These are phyloP conservation scores for Cyclotella sp. DNA, from an alignment of 108 stramenopile species.

Conservation along the genomic window DNA sequence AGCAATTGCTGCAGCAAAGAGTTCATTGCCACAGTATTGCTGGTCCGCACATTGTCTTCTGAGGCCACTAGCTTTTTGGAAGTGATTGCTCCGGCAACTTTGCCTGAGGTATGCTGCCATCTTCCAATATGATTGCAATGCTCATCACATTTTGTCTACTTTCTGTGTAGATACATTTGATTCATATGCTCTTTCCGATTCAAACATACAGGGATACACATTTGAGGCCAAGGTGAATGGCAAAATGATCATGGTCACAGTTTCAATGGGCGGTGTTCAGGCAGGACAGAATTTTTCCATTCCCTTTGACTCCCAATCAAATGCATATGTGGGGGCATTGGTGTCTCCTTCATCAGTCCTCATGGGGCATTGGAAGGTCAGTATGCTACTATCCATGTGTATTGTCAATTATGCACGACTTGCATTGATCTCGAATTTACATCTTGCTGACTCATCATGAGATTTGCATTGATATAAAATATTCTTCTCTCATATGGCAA, in stretches of 20 bases:
- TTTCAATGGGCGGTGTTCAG: constrained; percentile 47
- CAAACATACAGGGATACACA: constrained; percentile 25
- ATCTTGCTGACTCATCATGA: too few species aligned
- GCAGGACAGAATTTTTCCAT: constrained; percentile 47
- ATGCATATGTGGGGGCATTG: background rate
- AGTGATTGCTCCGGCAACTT: constrained; percentile 33
- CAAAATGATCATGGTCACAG: constrained; percentile 22
- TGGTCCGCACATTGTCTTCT: background rate
- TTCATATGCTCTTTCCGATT: too few species aligned
- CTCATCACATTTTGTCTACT: too few species aligned
- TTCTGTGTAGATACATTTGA: background rate
- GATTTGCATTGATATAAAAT: too few species aligned
- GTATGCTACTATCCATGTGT: background rate
- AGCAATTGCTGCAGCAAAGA: background rate
- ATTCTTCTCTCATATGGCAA: background rate
- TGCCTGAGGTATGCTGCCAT: constrained; percentile 32
- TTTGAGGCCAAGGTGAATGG: constrained; percentile 36
- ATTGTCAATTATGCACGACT: too few species aligned
- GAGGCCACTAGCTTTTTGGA: constrained; percentile 21
- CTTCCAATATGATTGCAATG: background rate
- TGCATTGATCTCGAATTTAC: too few species aligned
- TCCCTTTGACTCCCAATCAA: constrained; percentile 29
- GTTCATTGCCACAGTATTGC: background rate
- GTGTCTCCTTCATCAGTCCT: constrained; percentile 16
- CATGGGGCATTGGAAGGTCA: constrained; percentile 34